A percentile compares a stretch with the other conserved stretches of the same genome.
Conservation (phyloP, 169 alveolate genomes). For the Plasmodium inui region DNA sequence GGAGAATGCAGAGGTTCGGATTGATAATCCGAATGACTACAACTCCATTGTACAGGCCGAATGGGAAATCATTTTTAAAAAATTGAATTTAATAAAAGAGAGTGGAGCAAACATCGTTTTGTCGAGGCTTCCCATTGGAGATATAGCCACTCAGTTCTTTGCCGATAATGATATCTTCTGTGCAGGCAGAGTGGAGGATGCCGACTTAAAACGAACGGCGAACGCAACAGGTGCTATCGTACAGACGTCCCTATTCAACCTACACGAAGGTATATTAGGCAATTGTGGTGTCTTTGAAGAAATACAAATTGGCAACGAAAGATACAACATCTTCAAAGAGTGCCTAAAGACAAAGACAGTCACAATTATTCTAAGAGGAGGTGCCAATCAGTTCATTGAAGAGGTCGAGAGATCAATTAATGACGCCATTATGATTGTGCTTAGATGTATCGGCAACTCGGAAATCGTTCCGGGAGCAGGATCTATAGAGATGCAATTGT, state of each 20-base stretch:
- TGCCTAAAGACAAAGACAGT: constrained; percentile 94
- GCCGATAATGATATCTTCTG: constrained; percentile 96
- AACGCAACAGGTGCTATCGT: constrained; percentile 97
- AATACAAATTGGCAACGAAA: constrained; percentile 96
- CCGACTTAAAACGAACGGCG: constrained; percentile 94
- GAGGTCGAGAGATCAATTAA: constrained; percentile 98
- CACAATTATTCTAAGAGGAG: constrained; percentile 97
- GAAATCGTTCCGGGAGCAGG: constrained; percentile 98
- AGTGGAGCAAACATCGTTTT: constrained; percentile 96
- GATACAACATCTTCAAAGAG: constrained; percentile 96
- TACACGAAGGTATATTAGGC: constrained; percentile 93
- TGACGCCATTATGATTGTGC: constrained; percentile 97
- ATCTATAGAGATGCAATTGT: constrained; percentile 93
- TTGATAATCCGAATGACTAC: constrained; percentile 93
- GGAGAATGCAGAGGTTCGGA: constrained; percentile 98
- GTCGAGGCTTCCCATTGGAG: constrained; percentile 98
- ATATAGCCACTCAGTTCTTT: constrained; percentile 98
- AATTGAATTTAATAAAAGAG: constrained; percentile 92
- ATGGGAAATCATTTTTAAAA: constrained; percentile 96
- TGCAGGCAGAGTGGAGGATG: constrained; percentile 98
- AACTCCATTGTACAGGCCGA: constrained; percentile 98
- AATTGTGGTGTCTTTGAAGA: constrained; percentile 97
- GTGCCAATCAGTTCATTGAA: constrained; percentile 98
- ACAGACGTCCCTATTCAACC: constrained; percentile 94
- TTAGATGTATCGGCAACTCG: constrained; percentile 93